Conservation (phyloP, 2,329 filamentous ascomycete species). For the Diaporthe sp. region DNA sequence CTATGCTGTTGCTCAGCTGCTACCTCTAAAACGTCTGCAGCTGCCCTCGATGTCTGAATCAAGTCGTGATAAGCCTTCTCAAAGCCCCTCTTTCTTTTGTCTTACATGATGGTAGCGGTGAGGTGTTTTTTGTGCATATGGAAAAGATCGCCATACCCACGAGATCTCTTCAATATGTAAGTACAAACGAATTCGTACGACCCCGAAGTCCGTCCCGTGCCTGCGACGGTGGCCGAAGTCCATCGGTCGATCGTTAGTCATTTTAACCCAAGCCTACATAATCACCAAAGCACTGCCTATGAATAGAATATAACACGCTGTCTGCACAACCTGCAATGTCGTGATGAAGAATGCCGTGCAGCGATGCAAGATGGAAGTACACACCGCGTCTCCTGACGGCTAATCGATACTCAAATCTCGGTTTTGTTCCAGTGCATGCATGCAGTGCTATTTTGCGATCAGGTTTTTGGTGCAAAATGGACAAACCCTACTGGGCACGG, state of each 20-base stretch:
- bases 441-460: conserved; percentile 22
- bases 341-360: too few relatives aligned
- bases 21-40: background rate
- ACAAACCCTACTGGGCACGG: background rate
- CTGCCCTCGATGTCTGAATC: background rate
- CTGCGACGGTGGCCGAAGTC: background rate
- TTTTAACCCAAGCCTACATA: too few relatives aligned
- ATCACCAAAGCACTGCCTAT: background rate
- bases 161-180: background rate
- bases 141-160: background rate
- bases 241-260: background rate
- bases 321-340: background rate
- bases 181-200: too few relatives aligned
- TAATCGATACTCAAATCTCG: background rate
- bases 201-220: background rate
- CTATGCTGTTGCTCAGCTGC: background rate
- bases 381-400: background rate
- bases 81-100: background rate
- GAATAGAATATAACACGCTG: background rate
- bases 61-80: background rate
- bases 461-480: background rate
- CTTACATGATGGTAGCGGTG: background rate
- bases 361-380: background rate
- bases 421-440: background rate
- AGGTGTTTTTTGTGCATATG: background rate